A percentile compares a stretch with the other conserved stretches of the same genome.
phyloP scores from a whole-genome alignment of 441 rosid genomes.

The Metrosideros polymorpha region DNA sequence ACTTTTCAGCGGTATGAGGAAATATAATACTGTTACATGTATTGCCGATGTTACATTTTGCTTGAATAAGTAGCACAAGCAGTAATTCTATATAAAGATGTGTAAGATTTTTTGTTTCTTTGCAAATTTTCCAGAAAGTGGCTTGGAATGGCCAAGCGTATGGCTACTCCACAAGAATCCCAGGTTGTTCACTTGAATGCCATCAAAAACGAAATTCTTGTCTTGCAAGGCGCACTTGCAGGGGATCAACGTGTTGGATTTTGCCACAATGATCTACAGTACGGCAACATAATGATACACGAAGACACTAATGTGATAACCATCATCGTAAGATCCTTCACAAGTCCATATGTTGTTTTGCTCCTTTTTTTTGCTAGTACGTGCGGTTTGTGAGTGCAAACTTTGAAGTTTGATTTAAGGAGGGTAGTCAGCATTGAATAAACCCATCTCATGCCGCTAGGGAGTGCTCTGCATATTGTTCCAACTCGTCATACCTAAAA shows the following conservation, averaged over 20 bases:
- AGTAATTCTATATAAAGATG: not conserved
- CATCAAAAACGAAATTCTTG: slow-evolving; percentile 46
- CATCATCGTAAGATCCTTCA: slow-evolving; percentile 59
- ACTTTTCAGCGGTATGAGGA: not conserved
- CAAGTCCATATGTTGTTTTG: not conserved
- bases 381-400: not conserved
- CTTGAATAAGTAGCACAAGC: not conserved
- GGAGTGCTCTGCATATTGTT: not conserved
- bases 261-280: slow-evolving; percentile 94
- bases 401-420: not conserved
- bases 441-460: not conserved
- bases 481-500: not conserved
- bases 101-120: not conserved
- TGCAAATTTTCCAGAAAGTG: slow-evolving; percentile 49
- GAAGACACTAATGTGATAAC: slow-evolving; percentile 73
- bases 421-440: not conserved
- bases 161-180: slow-evolving; percentile 63
- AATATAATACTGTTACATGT: not conserved
- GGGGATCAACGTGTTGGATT: slow-evolving; percentile 46
- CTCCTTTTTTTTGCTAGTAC: not conserved
- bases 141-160: slow-evolving; percentile 45
- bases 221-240: slow-evolving; percentile 42
- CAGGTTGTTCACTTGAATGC: slow-evolving; percentile 46
- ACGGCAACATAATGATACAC: slow-evolving; percentile 93
- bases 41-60: not conserved